Percentiles rank a stretch among this genome's conserved stretches.
Evolutionary conservation across 768 basidiomycete species (phyloP).

Genomic region (Macrolepiota albuminosa): DNA sequence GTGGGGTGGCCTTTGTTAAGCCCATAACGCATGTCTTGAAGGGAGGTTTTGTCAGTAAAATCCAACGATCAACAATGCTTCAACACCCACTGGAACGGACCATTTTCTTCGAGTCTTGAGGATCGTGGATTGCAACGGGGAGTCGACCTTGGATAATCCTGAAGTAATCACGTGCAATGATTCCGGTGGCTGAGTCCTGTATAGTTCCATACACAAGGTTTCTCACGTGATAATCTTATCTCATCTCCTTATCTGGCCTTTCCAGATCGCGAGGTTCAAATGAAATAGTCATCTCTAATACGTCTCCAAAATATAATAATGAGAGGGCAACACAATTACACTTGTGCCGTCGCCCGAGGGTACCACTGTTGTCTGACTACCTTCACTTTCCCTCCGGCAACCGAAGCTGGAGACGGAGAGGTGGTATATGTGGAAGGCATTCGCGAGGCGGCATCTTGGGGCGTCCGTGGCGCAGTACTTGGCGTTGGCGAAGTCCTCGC

Average conservation of each 20-base stretch:
- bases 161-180: slow-evolving; percentile 28
- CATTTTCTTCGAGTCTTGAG: slow-evolving; percentile 69
- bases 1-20: slow-evolving; percentile 88
- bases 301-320: neutral
- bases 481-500: slow-evolving; percentile 51
- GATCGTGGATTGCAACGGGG: slow-evolving; percentile 28
- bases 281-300: neutral
- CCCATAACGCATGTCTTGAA: slow-evolving; percentile 77
- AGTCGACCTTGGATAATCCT: slow-evolving; percentile 17
- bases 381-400: slow-evolving; percentile 41
- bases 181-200: slow-evolving; percentile 52
- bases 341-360: slow-evolving; percentile 35
- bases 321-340: slow-evolving; percentile 16
- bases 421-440: slow-evolving; percentile 24
- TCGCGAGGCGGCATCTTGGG: slow-evolving; percentile 32
- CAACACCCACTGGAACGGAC: slow-evolving; percentile 64
- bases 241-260: neutral
- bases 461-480: slow-evolving; percentile 39
- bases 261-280: neutral
- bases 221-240: slow-evolving; percentile 18
- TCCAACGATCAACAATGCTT: neutral
- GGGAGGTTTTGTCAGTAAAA: slow-evolving; percentile 5
- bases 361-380: slow-evolving; percentile 49
- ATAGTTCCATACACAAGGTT: slow-evolving; percentile 37
- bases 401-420: slow-evolving; percentile 24